Evolutionary conservation across 2,329 filamentous ascomycete genomes (phyloP).

Genomic region (Alternaria triticimaculans): DNA sequence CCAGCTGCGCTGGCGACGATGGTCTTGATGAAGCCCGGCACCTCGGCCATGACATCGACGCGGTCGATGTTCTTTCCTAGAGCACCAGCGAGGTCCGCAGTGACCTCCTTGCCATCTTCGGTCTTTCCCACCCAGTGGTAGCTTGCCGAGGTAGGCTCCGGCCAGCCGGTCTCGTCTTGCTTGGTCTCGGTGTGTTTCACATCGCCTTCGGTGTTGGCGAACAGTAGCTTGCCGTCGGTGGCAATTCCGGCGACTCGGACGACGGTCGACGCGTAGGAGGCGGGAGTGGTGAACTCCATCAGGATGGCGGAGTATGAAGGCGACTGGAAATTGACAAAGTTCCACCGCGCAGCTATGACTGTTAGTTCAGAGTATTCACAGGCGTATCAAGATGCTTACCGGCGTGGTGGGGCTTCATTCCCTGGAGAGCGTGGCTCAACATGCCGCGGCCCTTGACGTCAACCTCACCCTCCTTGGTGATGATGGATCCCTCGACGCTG

Average conservation of each 20-base stretch:
- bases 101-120: slow-evolving; percentile 75
- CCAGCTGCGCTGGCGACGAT: slow-evolving; percentile 88
- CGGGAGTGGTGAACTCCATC: slow-evolving; percentile 96
- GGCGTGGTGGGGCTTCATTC: slow-evolving; percentile 98
- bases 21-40: slow-evolving; percentile 93
- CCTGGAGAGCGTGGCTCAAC: slow-evolving; percentile 86
- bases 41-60: slow-evolving; percentile 95
- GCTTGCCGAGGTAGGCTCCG: slow-evolving; percentile 77
- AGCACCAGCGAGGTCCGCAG: slow-evolving; percentile 71
- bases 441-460: slow-evolving; percentile 82
- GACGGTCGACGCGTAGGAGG: slow-evolving; percentile 85
- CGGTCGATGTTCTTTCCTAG: slow-evolving; percentile 77
- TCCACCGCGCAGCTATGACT: slow-evolving; percentile 76
- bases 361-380: slow-evolving; percentile 16
- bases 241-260: slow-evolving; percentile 84
- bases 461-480: slow-evolving; percentile 79
- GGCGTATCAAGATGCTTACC: slow-evolving; percentile 55
- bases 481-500: slow-evolving; percentile 79
- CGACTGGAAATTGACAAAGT: slow-evolving; percentile 90
- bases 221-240: slow-evolving; percentile 80
- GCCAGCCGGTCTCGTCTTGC: slow-evolving; percentile 87
- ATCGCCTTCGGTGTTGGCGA: slow-evolving; percentile 70
- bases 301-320: slow-evolving; percentile 84
- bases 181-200: slow-evolving; percentile 73
- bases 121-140: slow-evolving; percentile 80